A percentile compares a stretch with the other conserved stretches of the same genome.
Evolutionary conservation across 2,329 filamentous ascomycete species (phyloP).

Genomic region (Fusarium sp.): DNA sequence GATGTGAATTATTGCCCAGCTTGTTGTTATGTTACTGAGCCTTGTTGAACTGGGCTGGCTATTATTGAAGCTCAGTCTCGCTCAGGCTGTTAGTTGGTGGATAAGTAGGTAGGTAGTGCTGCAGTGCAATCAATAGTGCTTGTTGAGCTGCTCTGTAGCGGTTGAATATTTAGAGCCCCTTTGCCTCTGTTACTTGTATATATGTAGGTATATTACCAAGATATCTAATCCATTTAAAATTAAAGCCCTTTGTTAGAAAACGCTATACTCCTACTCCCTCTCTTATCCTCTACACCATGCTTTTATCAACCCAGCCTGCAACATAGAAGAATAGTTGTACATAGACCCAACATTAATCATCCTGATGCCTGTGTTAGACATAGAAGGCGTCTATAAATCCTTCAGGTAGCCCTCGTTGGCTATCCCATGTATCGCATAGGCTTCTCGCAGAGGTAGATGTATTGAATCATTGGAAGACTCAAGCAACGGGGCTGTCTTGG

Average conservation of each 20-base stretch:
- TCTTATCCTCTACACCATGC: neutral
- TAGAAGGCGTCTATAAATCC: neutral
- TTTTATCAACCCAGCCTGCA: neutral
- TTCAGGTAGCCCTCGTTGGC: neutral
- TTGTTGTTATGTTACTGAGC: neutral
- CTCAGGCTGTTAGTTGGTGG: neutral
- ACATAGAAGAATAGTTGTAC: neutral
- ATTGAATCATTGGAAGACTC: slow-evolving; percentile 17
- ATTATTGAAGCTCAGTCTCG: neutral
- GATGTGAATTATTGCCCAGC: neutral
- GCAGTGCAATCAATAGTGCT: neutral
- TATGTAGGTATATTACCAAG: neutral
- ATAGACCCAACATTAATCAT: neutral
- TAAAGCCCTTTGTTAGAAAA: neutral
- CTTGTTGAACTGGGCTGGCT: neutral
- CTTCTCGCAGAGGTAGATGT: slow-evolving; percentile 27
- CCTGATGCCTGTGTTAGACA: neutral
- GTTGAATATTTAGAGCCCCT: neutral
- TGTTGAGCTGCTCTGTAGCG: neutral
- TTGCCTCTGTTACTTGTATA: neutral
- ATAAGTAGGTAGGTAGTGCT: neutral
- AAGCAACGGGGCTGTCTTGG: slow-evolving; percentile 10
- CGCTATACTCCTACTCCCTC: neutral
- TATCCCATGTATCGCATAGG: slow-evolving; percentile 7
- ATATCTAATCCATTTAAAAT: neutral